Base-by-base conservation (phyloP, 164 flowering plant genomes). In the Magnolia officinalis region DNA sequence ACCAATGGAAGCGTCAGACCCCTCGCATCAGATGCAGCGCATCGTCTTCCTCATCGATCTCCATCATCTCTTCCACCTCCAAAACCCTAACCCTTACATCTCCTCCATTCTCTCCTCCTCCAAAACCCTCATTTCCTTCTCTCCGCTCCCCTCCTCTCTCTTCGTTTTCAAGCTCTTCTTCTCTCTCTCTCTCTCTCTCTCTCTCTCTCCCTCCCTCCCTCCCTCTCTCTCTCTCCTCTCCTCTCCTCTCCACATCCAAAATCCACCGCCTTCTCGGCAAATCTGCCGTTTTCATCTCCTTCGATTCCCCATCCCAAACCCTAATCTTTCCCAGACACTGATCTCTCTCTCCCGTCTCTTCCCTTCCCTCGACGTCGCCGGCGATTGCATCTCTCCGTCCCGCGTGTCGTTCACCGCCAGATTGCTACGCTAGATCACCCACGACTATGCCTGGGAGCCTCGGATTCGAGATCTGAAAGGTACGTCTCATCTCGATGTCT, bases 401-500 rank as follows among this genome's bases (percentile, higher is more conserved):
- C 82, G 76, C 16, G 90, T 85, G 9, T 71, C 75, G 2, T 55
- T 81, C 24, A 51, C 76, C 0, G 91, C 89, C 8, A 79, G 84
- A 4, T 84, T 92, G 2, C 71, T 96, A 73, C 81, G 82, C 23
- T 94, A 90, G 88, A 76, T 94, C 23, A 63, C 88, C 74, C 89
- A 87, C 52, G 92, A 90, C 73, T 96, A 92, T 68, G 81, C 81
- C 6, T 96, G 98, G 99, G 96, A 93, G 63, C 65, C 78, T n/a
- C 81, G 72, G 20, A 19, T 26, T 70, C 72, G 71, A 3, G 89
- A 81, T 72, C 51, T 79, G 0, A 21, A 71, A 50, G 71, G 72
- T 45, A 88, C 88, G 83, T 80, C 50, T 78, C 16, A 0, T 61
- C 55, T 21, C 9, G 29, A 52, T 8, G 29, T 59, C 70, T 6